Percentiles rank a stretch among this genome's conserved stretches.
Conservation (phyloP, 192 early-diverging fungal species). For the Backusella morwellensis region DNA sequence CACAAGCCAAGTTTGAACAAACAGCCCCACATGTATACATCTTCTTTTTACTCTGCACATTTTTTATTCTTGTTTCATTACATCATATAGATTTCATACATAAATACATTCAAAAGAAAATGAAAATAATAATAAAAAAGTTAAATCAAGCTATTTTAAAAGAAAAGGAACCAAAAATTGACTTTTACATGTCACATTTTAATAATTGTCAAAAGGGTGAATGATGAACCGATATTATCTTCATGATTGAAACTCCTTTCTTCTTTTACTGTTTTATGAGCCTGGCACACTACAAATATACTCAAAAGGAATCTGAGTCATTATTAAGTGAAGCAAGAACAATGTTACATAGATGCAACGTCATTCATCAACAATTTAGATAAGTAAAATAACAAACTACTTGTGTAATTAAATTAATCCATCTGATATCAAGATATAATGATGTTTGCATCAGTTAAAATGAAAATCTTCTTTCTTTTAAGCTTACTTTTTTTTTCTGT, state of each 20-base stretch:
- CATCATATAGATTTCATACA: background rate
- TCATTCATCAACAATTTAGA: background rate
- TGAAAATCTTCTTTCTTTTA: background rate
- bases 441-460: background rate
- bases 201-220: background rate
- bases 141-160: background rate
- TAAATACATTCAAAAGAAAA: background rate
- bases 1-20: background rate
- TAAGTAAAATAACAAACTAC: background rate
- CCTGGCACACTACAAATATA: background rate
- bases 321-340: background rate
- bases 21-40: background rate
- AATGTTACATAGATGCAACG: background rate
- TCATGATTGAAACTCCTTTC: background rate
- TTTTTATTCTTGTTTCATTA: background rate
- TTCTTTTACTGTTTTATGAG: background rate
- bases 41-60: background rate
- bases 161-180: background rate
- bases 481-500: background rate
- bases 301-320: background rate
- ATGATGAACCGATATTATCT: background rate
- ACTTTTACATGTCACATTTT: background rate
- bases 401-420: background rate
- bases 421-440: background rate
- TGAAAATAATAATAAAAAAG: background rate